Base-by-base conservation (phyloP, 2,329 filamentous ascomycete species). In the Chaetothyriales sp. region DNA sequence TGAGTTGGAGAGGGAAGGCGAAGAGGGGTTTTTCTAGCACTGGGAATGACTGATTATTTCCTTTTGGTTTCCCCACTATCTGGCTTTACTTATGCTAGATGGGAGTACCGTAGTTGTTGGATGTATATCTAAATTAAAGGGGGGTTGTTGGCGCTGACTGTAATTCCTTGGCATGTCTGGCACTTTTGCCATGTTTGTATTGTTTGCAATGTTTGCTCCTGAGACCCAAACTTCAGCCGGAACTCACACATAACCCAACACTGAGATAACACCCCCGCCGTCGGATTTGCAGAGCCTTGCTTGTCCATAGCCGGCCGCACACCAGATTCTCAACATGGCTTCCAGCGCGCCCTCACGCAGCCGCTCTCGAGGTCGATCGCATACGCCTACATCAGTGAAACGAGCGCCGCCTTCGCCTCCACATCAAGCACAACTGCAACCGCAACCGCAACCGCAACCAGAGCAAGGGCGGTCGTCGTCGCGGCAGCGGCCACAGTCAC, bases 1-100 rank as follows among this genome's bases (percentile, higher is more conserved):
- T 67, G 90, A 96, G 71, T 70, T 94, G 60, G 84, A 90, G 57
- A 73, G 73, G 59, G 60, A 63, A 9, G 58, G 58, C 3, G 60
- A 61, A 47, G 59, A 60, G 5, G 32, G 32, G 10, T 39, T 15
- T 39, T 39, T 15, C 15, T 39, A 39, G 32, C 10, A 10, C 8
- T 32, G 28, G 28, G 7, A 32, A 10, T 32, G 7, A 32, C 2
- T 32, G 7, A 9, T 32, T 2, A 32, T 32, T 32, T 32, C 10
- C 10, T 25, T 25, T 25, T n/a, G n/a, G n/a, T n/a, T n/a, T n/a
- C n/a, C n/a, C n/a, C n/a, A n/a, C n/a, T n/a, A n/a, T n/a, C n/a
- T n/a, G 9, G 25, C 25, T 9, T 28, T 28, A 28, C 25, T 9
- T 28, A 28, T 5, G 4, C 9, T 28, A 28, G 25, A 28, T 28